Evolutionary conservation across 148 eudicot genomes (phyloP).

Genomic region (Nyssa sinensis): DNA sequence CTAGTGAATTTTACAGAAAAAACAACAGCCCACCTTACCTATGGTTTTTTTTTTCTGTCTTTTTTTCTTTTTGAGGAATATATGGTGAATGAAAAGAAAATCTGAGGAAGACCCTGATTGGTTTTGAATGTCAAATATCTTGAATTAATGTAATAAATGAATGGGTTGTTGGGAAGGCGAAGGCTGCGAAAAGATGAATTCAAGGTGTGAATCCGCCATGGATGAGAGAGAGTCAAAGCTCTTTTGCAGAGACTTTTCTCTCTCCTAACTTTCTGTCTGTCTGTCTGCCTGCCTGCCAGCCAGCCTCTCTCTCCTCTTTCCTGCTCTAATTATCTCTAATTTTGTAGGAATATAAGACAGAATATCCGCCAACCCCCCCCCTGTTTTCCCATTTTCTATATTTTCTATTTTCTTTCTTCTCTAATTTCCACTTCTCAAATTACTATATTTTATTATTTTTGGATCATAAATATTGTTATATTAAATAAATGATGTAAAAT

Average conservation of each 20-base stretch:
- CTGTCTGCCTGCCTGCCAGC: no score
- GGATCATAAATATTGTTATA: no score
- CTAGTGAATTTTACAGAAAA: not conserved
- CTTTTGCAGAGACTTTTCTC: conserved; percentile 13
- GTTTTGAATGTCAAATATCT: not conserved
- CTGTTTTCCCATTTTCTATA: not conserved
- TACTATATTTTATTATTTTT: no score
- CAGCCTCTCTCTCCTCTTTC: not conserved
- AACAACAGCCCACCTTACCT: not conserved
- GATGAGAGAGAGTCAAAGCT: conserved; percentile 20
- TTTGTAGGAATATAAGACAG: not conserved
- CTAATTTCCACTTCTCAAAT: not conserved
- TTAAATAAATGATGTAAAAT: no score
- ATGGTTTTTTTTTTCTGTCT: not conserved
- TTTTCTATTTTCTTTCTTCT: not conserved
- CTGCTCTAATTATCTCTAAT: no score
- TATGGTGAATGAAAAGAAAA: conserved; percentile 3
- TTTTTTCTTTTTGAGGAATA: not conserved
- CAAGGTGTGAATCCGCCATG: conserved; percentile 16
- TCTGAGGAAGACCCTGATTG: conserved; percentile 1
- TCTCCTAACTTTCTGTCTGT: not conserved
- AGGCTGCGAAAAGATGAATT: conserved; percentile 6
- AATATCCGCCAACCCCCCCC: not conserved
- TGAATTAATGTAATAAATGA: not conserved
- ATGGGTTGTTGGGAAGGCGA: not conserved